These are phyloP conservation scores for Cryptococcus sp. DNA, from an alignment of 1,284 basidiomycete species.

Conservation along the genomic window DNA sequence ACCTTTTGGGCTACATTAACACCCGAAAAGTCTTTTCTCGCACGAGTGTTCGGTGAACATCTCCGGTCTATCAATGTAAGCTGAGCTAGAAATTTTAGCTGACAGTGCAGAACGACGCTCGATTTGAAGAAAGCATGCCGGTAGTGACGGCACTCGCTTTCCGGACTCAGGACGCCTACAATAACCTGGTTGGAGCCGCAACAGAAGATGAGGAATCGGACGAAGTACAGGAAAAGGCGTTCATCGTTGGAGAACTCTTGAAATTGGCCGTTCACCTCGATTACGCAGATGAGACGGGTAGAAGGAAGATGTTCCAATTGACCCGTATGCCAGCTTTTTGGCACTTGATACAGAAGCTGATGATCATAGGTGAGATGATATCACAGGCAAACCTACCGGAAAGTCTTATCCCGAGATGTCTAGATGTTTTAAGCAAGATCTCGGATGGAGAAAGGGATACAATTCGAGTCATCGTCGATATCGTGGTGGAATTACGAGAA, in stretches of 20 bases:
- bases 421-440: constrained; percentile 83
- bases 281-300: constrained; percentile 90
- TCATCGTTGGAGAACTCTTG: constrained; percentile 76
- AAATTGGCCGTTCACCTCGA: constrained; percentile 78
- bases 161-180: constrained; percentile 74
- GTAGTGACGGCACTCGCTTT: constrained; percentile 87
- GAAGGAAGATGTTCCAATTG: constrained; percentile 84
- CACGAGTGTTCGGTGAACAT: constrained; percentile 77
- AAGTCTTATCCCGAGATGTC: constrained; percentile 68
- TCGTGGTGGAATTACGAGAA: constrained; percentile 73
- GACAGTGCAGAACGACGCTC: constrained; percentile 53
- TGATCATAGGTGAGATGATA: constrained; percentile 69
- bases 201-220: constrained; percentile 50
- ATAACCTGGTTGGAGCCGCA: constrained; percentile 57
- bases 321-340: constrained; percentile 57
- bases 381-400: constrained; percentile 75
- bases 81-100: background rate
- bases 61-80: constrained; percentile 58
- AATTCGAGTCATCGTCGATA: constrained; percentile 89
- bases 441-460: constrained; percentile 82
- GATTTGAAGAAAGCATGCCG: constrained; percentile 72
- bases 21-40: constrained; percentile 77
- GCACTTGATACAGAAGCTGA: background rate
- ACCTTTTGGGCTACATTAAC: constrained; percentile 71
- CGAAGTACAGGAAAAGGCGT: constrained; percentile 57